Base-by-base conservation (phyloP, 129 eudicot species). In the Escallonia herrerae region DNA sequence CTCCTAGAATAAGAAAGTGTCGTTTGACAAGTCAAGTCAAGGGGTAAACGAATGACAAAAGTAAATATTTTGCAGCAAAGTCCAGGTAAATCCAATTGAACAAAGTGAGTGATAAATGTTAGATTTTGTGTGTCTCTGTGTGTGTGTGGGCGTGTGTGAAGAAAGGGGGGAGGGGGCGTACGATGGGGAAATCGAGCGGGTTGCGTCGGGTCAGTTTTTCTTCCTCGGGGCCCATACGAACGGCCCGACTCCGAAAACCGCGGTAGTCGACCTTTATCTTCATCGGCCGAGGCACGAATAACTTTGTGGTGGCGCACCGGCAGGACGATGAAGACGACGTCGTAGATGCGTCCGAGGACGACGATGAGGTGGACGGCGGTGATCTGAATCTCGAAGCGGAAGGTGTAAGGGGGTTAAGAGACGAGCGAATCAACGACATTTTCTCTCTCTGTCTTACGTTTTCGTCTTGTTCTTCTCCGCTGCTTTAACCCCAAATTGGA, bases 181-280 rank as follows among this genome's bases (percentile, higher is more conserved):
- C 89, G 62, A 72, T 65, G 11, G 89, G 89, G 56, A 83, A 83
- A 69, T 83, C 89, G 14, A 79, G 80, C 65, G 89, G 89, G 45
- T 83, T 76, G 14, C 84, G 89, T 64, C 84, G 89, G 65, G 89
- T 83, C 70, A 76, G 64, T 70, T 58, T 83, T 80, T 79, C 80
- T 65, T 83, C 84, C 3, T 83, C 84, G 33, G 87, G 87, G 9
- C 82, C 89, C 84, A 79, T 76, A 46, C 85, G 58, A 43, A 83
- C 82, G 53, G 73, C 54, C 9, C 12, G 54, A 6, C 54, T 2
- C 54, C 12, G 33, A 1, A 1, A 22, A 22, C 33, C 1, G 33
- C 33, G 33, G 33, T 22, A 22, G 33, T 1, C 33, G 33, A 1
- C 11, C 54, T 3, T 49, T 49, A 11, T 49, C 54, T n/a, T 49